phyloP scores from a whole-genome alignment of 306 rosid species.

The Aeschynomene evenia region DNA sequence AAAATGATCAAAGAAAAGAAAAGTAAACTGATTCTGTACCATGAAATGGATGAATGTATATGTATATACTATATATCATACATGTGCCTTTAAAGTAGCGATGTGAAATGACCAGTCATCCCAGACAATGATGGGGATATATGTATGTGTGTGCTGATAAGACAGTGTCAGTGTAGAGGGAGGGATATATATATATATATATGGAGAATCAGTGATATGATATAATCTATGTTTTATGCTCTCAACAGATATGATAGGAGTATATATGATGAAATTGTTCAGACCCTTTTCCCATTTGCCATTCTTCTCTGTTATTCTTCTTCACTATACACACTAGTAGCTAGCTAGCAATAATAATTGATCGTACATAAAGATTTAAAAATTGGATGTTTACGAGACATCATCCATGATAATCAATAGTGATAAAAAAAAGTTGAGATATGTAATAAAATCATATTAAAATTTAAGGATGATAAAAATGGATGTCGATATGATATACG shows the following conservation, averaged over 20 bases:
- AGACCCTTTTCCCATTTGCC: background rate
- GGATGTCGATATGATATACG: no score
- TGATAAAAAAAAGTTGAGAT: no score
- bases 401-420: no score
- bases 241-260: background rate
- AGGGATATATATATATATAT: background rate
- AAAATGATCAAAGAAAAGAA: no score
- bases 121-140: constrained; percentile 46
- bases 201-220: constrained; percentile 17
- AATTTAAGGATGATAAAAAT: no score
- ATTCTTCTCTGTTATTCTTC: background rate
- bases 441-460: no score
- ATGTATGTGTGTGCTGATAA: constrained; percentile 36
- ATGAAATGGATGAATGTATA: background rate
- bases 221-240: background rate
- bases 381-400: no score
- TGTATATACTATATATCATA: background rate
- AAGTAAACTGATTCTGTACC: background rate
- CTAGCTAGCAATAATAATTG: no score
- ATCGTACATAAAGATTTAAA: no score
- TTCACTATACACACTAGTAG: no score
- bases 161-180: background rate
- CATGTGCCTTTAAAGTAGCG: constrained; percentile 27
- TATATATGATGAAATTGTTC: background rate
- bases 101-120: constrained; percentile 46